These are phyloP conservation scores for Chalara sp. DNA, from an alignment of 2,329 filamentous ascomycete genomes.

Conservation along the genomic window DNA sequence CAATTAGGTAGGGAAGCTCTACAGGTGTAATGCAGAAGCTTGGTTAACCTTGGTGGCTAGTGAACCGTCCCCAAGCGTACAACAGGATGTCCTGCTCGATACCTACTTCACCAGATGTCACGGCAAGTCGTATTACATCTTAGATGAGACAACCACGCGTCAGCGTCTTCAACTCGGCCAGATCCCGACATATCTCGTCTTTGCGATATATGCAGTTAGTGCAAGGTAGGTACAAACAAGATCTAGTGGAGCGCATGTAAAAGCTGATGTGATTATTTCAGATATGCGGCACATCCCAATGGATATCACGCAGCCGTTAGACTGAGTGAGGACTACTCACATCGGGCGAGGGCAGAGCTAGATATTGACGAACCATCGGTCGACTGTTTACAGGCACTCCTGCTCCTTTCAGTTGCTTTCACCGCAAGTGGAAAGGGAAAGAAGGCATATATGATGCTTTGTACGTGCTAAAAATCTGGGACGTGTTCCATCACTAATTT, in stretches of 20 bases:
- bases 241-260: not conserved
- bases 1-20: constrained; percentile 26
- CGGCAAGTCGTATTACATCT: constrained; percentile 73
- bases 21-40: constrained; percentile 15
- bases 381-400: constrained; percentile 67
- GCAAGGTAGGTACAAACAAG: constrained; percentile 42
- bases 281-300: constrained; percentile 62
- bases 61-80: constrained; percentile 39
- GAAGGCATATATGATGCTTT: constrained; percentile 80
- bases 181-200: constrained; percentile 37
- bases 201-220: constrained; percentile 55
- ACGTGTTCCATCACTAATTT: constrained; percentile 27
- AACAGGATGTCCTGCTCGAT: constrained; percentile 61
- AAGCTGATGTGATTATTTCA: constrained; percentile 25
- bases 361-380: constrained; percentile 77
- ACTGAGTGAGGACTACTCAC: constrained; percentile 66
- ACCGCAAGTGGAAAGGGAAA: constrained; percentile 74
- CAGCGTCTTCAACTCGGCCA: constrained; percentile 63
- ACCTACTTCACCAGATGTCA: constrained; percentile 76
- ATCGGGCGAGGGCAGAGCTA: constrained; percentile 61
- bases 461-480: constrained; percentile 39
- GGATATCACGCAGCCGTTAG: constrained; percentile 62
- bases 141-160: constrained; percentile 70
- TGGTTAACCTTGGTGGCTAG: constrained; percentile 24
- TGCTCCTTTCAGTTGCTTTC: constrained; percentile 70